Conservation (phyloP, 2,329 filamentous ascomycete species). For the Diaporthe ampelina region DNA sequence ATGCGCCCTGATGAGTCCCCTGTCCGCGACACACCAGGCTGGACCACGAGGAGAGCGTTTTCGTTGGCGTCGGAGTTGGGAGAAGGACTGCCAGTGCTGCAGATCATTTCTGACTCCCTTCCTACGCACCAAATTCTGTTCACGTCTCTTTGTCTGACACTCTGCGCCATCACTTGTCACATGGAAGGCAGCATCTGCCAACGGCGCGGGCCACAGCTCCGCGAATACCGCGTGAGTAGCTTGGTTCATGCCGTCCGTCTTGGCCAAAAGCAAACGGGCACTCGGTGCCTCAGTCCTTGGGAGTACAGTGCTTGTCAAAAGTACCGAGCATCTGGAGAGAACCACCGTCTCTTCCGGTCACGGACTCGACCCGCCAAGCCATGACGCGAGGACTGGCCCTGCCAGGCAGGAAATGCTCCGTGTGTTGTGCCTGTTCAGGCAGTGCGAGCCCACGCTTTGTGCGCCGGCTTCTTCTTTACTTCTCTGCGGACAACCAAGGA, state of each 20-base stretch:
- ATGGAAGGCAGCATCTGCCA: not conserved
- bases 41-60: not conserved
- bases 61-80: not conserved
- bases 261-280: constrained; percentile 11
- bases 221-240: not conserved
- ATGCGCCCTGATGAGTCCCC: not conserved
- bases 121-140: not conserved
- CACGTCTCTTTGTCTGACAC: constrained; percentile 10
- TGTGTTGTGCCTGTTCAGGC: constrained; percentile 27
- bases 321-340: constrained; percentile 28
- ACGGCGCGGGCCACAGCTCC: not conserved
- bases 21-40: not conserved
- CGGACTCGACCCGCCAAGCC: not conserved
- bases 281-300: not conserved
- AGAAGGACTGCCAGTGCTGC: not conserved
- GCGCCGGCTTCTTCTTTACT: not conserved
- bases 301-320: not conserved
- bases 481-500: constrained; percentile 7
- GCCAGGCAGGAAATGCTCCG: constrained; percentile 11
- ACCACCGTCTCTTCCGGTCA: constrained; percentile 4
- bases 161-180: constrained; percentile 18
- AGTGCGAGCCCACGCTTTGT: not conserved
- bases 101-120: constrained; percentile 22
- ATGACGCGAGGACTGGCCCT: not conserved
- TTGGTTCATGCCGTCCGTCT: not conserved